Base-by-base conservation (phyloP, 257 asterid genomes). In the Agastache rugosa region DNA sequence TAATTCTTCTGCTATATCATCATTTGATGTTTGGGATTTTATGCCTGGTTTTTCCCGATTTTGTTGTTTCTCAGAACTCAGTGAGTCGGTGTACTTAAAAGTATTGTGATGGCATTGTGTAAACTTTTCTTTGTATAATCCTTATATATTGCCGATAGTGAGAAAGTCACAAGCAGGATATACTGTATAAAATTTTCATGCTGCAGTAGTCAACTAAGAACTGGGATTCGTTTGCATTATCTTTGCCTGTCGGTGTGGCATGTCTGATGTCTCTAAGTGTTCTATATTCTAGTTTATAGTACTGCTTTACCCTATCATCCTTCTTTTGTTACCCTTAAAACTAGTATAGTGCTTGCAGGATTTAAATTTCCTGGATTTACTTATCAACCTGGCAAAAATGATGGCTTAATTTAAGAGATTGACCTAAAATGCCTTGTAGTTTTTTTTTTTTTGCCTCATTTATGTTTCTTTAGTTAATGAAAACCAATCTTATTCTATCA, bases 1-100 rank as follows among this genome's bases (percentile, higher is more conserved):
- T 14, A 51, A 10, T 69, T 63, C 45, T 64, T 45, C 8, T 78
- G 34, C 17, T 60, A 53, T 77, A 29, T 47, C 75, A 73, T 60
- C 67, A 27, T 67, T 62, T 67, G 25, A 11, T 44, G 19, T 45
- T 29, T 19, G 34, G 62, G 25, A 27, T 14, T 11, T 6, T 65
- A 19, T 10, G 53, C 27, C 23, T 50, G 8, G 31, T 20, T 22
- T 17, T 25, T n/a, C 25, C 31, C n/a, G 0, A 11, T 34, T 67
- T 35, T 41, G 23, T 66, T 64, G 9, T 34, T 48, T 54, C 12
- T 69, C 34, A 29, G 34, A 4, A 4, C 37, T 31, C 15, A 16
- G 9, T 14, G 29, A 41, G 7, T 64, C 23, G 5, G 8, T 19
- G 20, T 8, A 53, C 11, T 53, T 42, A 19, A 14, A 14, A 10